Conservation (phyloP, 2,329 filamentous ascomycete species). For the Neophaeococcomyces aloes region DNA sequence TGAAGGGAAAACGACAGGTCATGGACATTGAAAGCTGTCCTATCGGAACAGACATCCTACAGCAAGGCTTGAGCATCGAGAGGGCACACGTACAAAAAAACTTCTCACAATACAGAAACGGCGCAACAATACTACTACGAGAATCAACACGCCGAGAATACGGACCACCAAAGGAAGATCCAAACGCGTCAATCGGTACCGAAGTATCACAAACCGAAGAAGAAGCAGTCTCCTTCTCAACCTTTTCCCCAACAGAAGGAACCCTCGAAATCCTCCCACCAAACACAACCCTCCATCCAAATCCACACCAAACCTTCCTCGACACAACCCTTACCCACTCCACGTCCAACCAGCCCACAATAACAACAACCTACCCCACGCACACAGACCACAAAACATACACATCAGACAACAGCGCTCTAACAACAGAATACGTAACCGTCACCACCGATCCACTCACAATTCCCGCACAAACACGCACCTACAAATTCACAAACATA, state of each 20-base stretch:
- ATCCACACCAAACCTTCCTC: not conserved
- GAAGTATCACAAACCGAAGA: slow-evolving; percentile 9
- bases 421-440: slow-evolving; percentile 70
- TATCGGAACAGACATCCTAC: slow-evolving; percentile 78
- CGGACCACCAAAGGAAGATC: slow-evolving; percentile 10
- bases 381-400: slow-evolving; percentile 75
- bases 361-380: slow-evolving; percentile 46
- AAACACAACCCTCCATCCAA: not conserved
- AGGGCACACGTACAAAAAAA: slow-evolving; percentile 63
- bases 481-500: slow-evolving; percentile 78
- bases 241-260: not conserved
- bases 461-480: slow-evolving; percentile 33
- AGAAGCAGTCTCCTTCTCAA: not conserved
- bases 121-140: slow-evolving; percentile 78
- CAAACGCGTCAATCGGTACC: slow-evolving; percentile 16
- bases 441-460: not conserved
- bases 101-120: slow-evolving; percentile 60
- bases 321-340: slow-evolving; percentile 16
- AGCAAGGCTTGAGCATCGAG: slow-evolving; percentile 67
- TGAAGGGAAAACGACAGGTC: slow-evolving; percentile 67
- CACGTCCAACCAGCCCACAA: slow-evolving; percentile 36
- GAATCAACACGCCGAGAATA: slow-evolving; percentile 63
- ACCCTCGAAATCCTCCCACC: not conserved
- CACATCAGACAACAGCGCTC: slow-evolving; percentile 74
- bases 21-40: slow-evolving; percentile 97